These are phyloP conservation scores for Pyricularia sp. DNA, from an alignment of 2,329 filamentous ascomycete genomes.

Conservation along the genomic window DNA sequence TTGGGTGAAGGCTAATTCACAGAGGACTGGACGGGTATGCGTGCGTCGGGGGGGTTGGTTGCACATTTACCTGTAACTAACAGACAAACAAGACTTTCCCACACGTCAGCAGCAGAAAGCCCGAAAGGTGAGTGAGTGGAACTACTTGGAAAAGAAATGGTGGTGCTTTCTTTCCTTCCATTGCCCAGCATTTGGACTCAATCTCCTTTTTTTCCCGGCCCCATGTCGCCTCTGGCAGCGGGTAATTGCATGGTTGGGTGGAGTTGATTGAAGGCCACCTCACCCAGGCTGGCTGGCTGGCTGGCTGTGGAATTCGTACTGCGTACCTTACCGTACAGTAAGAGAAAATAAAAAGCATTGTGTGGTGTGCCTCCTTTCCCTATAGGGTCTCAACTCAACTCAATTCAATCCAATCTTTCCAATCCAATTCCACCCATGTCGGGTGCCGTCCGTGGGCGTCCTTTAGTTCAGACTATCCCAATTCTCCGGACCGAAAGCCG, in stretches of 20 bases:
- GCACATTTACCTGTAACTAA: background rate
- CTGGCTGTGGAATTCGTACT: background rate
- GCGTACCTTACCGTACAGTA: background rate
- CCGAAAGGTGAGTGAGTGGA: background rate
- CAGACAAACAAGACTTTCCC: background rate
- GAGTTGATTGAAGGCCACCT: background rate
- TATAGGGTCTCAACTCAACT: background rate
- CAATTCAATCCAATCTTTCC: background rate
- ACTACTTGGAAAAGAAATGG: background rate
- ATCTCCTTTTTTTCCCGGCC: background rate
- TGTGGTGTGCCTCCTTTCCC: background rate
- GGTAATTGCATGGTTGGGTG: background rate
- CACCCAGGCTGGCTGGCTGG: too few relatives aligned
- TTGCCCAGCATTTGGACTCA: background rate
- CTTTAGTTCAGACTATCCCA: background rate
- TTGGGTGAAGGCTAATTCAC: background rate
- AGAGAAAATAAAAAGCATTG: background rate
- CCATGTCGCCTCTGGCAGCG: background rate
- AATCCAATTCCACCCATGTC: background rate
- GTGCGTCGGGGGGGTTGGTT: background rate
- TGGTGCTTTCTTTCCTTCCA: background rate
- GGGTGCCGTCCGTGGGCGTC: background rate
- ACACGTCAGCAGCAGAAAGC: background rate
- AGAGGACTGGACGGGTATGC: background rate
- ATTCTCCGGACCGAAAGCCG: background rate